Conservation (phyloP, 257 asterid species). For the Penstemon davidsonii region DNA sequence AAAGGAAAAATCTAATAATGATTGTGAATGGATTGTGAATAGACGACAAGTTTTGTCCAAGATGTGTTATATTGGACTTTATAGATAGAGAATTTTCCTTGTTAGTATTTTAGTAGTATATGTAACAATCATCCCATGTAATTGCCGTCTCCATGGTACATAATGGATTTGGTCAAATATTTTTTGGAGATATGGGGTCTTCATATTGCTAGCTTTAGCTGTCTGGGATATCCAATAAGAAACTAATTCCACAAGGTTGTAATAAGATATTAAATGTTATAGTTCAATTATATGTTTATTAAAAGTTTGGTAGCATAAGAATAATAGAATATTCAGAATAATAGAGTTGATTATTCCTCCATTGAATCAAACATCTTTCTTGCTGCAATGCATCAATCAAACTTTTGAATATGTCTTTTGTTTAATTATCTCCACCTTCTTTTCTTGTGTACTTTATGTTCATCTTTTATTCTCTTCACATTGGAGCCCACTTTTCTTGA, state of each 20-base stretch:
- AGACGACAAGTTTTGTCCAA: constrained; percentile 12
- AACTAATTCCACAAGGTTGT: constrained; percentile 20
- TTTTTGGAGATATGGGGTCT: constrained; percentile 9
- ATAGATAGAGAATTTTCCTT: background rate
- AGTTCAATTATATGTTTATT: constrained; percentile 2
- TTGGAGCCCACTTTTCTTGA: constrained; percentile 34
- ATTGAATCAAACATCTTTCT: background rate
- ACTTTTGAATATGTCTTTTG: constrained; percentile 15
- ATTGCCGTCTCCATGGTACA: constrained; percentile 5
- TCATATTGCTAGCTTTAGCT: constrained; percentile 27
- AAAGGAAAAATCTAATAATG: background rate
- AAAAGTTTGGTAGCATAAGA: constrained; percentile 31
- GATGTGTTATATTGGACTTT: constrained; percentile 22
- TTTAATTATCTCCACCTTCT: constrained; percentile 20
- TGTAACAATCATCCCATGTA: constrained; percentile 10
- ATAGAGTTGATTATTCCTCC: constrained; percentile 24
- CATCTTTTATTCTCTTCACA: constrained; percentile 35
- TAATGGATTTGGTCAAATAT: constrained; percentile 23
- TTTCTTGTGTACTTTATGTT: constrained; percentile 27
- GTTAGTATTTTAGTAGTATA: constrained; percentile 8
- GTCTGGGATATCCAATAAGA: constrained; percentile 20
- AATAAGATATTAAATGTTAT: constrained; percentile 4
- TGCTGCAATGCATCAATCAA: constrained; percentile 17
- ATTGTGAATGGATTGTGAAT: constrained; percentile 18
- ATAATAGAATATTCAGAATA: constrained; percentile 28